Percentiles rank a stretch among this genome's conserved stretches.
Evolutionary conservation across 2,329 filamentous ascomycete species (phyloP).

Genomic region (Amylocarpus encephaloides): DNA sequence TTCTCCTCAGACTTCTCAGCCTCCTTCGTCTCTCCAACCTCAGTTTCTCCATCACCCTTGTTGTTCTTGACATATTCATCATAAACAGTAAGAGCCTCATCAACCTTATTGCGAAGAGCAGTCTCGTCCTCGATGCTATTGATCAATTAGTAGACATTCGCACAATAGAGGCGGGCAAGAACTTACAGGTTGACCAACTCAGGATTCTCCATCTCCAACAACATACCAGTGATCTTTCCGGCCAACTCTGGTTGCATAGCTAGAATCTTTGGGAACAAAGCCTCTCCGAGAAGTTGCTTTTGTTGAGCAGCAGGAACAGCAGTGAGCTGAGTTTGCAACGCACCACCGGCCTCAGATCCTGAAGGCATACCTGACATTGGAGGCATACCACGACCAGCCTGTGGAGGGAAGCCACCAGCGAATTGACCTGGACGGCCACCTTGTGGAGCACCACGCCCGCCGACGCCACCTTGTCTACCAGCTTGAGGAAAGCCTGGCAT

Average conservation of each 20-base stretch:
- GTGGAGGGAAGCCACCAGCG: conserved; percentile 32
- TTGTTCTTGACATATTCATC: conserved; percentile 89
- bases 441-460: conserved; percentile 31
- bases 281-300: conserved; percentile 98
- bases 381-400: conserved; percentile 32
- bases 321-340: conserved; percentile 54
- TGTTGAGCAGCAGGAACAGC: conserved; percentile 63
- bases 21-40: conserved; percentile 40
- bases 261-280: conserved; percentile 97
- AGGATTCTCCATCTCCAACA: conserved; percentile 96
- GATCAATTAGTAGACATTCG: conserved; percentile 26
- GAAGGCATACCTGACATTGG: conserved; percentile 27
- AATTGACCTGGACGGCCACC: conserved; percentile 33
- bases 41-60: conserved; percentile 32
- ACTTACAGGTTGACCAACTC: conserved; percentile 96
- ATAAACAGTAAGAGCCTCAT: conserved; percentile 94
- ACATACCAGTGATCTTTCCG: conserved; percentile 99
- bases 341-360: conserved; percentile 31
- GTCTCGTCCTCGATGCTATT: conserved; percentile 78
- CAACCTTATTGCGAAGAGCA: conserved; percentile 90
- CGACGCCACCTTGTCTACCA: conserved; percentile 40
- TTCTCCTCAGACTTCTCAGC: conserved; percentile 47
- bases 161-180: conserved; percentile 3
- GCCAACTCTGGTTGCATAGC: conserved; percentile 90
- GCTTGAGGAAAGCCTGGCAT: conserved; percentile 47